These are phyloP conservation scores for Mycotypha africana DNA, from an alignment of 371 early-diverging fungal genomes.

Conservation along the genomic window DNA sequence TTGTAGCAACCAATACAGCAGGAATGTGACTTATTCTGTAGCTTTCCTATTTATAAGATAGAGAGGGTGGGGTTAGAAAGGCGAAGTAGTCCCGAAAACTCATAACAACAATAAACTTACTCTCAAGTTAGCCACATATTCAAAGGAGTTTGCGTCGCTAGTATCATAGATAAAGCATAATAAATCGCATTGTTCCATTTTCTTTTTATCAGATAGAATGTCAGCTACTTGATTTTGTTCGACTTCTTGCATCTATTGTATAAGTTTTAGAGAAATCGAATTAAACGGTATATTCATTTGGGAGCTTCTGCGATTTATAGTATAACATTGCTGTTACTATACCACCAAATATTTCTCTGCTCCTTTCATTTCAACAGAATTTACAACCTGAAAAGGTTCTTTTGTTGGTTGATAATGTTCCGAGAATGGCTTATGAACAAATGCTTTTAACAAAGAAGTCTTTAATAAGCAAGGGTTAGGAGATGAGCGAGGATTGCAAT, in stretches of 20 bases:
- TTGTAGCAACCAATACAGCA: constrained; percentile 88
- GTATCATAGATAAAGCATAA: constrained; percentile 93
- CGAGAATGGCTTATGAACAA: constrained; percentile 78
- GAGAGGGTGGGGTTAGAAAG: no score
- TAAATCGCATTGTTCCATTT: constrained; percentile 85
- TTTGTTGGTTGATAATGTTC: constrained; percentile 73
- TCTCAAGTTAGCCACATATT: constrained; percentile 79
- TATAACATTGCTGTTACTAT: no score
- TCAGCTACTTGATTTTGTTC: constrained; percentile 74
- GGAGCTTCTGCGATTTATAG: no score
- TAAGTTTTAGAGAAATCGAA: no score
- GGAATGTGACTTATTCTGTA: constrained; percentile 83
- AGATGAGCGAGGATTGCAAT: no score
- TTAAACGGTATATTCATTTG: no score
- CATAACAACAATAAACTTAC: constrained; percentile 35
- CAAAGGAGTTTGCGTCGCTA: constrained; percentile 90
- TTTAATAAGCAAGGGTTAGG: no score
- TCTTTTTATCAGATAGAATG: constrained; percentile 69
- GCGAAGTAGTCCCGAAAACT: no score
- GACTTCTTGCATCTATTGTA: constrained; percentile 93
- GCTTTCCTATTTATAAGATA: constrained; percentile 48
- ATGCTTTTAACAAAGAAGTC: constrained; percentile 79
- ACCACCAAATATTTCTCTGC: constrained; percentile 86
- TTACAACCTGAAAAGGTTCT: constrained; percentile 78
- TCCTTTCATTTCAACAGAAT: constrained; percentile 91